Evolutionary conservation across 2,329 filamentous ascomycete genomes (phyloP).

Genomic region (Balansia obtecta): DNA sequence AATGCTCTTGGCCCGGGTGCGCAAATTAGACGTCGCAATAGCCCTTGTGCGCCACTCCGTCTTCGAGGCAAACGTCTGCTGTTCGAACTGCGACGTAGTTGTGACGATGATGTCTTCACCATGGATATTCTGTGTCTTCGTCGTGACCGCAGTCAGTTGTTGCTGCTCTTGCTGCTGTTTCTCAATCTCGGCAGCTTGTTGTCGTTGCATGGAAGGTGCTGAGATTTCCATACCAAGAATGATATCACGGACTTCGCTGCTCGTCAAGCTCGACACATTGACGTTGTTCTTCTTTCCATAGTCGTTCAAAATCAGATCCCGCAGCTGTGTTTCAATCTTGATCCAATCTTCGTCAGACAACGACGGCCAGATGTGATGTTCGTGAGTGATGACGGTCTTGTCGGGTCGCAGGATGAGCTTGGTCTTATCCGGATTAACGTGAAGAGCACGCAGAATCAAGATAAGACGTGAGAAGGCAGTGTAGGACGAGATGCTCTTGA

Average conservation of each 20-base stretch:
- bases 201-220: slow-evolving; percentile 92
- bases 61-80: slow-evolving; percentile 95
- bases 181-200: slow-evolving; percentile 96
- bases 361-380: slow-evolving; percentile 97
- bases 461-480: slow-evolving; percentile 95
- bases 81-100: slow-evolving; percentile 94
- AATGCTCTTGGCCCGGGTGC: slow-evolving; percentile 92
- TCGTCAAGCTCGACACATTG: slow-evolving; percentile 93
- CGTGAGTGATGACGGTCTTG: slow-evolving; percentile 95
- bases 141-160: slow-evolving; percentile 92
- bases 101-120: slow-evolving; percentile 98
- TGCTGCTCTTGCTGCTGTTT: slow-evolving; percentile 97
- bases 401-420: slow-evolving; percentile 91
- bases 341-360: slow-evolving; percentile 96
- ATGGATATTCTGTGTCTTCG: slow-evolving; percentile 93
- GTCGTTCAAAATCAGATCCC: slow-evolving; percentile 93
- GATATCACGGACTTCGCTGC: slow-evolving; percentile 93
- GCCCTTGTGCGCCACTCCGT: slow-evolving; percentile 96
- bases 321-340: slow-evolving; percentile 93
- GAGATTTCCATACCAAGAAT: slow-evolving; percentile 99
- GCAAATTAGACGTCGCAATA: slow-evolving; percentile 90
- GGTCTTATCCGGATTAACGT: slow-evolving; percentile 97
- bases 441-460: slow-evolving; percentile 82
- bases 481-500: slow-evolving; percentile 97
- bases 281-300: slow-evolving; percentile 99